These are phyloP conservation scores for Phlegmacium glaucopus DNA, from an alignment of 768 basidiomycete genomes.

Conservation along the genomic window DNA sequence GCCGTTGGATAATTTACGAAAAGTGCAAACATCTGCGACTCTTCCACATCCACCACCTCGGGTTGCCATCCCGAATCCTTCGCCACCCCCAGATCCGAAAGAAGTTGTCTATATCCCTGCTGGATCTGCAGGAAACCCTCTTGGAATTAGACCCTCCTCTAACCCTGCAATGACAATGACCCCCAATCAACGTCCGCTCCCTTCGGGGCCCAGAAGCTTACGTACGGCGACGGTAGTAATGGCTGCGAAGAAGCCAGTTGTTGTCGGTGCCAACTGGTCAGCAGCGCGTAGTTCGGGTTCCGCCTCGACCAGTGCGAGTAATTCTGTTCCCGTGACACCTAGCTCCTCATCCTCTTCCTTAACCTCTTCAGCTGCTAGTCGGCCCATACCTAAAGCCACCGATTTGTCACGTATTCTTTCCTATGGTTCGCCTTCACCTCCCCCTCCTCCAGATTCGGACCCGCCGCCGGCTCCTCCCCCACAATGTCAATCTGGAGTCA, in stretches of 20 bases:
- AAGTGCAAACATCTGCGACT: not conserved
- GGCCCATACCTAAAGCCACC: conserved; percentile 9
- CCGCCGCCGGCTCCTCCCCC: conserved; percentile 8
- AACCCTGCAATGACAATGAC: not conserved
- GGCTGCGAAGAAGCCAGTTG: conserved; percentile 35
- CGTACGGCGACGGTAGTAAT: not conserved
- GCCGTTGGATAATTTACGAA: conserved; percentile 7
- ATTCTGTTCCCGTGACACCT: conserved; percentile 11
- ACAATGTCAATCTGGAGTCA: not conserved
- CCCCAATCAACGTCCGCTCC: not conserved
- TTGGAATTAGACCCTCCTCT: conserved; percentile 50
- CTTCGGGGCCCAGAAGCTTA: not conserved
- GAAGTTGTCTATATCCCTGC: conserved; percentile 36
- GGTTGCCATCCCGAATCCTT: too few relatives aligned
- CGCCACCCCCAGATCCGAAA: conserved; percentile 32
- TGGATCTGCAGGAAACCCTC: conserved; percentile 46
- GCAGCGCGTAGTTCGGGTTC: conserved; percentile 20
- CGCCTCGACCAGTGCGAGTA: conserved; percentile 3
- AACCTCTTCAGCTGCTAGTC: conserved; percentile 10
- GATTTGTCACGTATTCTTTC: conserved; percentile 18
- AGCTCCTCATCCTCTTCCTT: conserved; percentile 13
- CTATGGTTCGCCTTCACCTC: conserved; percentile 25
- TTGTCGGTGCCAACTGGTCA: conserved; percentile 52
- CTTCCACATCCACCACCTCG: not conserved
- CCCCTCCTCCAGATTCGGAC: conserved; percentile 13